Evolutionary conservation across 257 asterid species (phyloP), one percentile per base, ranked within the genome.

Genomic region (Schizonepeta tenuifolia): DNA sequence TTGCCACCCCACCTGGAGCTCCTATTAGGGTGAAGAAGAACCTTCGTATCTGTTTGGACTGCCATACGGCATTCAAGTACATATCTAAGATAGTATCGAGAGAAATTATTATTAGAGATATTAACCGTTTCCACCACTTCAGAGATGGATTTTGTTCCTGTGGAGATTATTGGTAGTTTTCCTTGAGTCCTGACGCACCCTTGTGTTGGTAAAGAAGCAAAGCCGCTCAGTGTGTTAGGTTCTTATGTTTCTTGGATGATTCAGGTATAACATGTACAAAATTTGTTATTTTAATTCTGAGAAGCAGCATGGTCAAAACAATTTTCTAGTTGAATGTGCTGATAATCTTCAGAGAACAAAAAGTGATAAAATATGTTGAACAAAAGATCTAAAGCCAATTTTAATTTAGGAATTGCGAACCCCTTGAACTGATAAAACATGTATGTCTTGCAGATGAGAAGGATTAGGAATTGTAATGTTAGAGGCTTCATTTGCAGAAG

Each of bases 61-160:
- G 97, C 77, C 97, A 91, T 54, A 83, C 87, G 0, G 88, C 86
- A 0, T 91, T 91, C 65, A 91, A 89, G 83, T 89, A 78, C 79
- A 89, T 91, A 11, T 81, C 95, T 69, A 86, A 79, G 76, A 87
- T 91, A 67, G 95, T 66, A 38, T 84, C 86, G 0, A 79, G 93
- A 70, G 95, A 86, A 55, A 87, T 91, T 46, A 79, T 91, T 69
- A 77, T 91, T 63, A 80, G 96, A 75, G 97, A 91, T 68, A 58
- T 83, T 73, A 91, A 82, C 77, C 86, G 97, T 50, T 91, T 89
- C 77, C 97, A 91, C 79, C 97, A 87, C 83, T 91, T 91, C 46
- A 87, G 82, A 50, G 82, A 83, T 47, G 97, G 97, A 7, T 69
- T 79, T 67, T 91, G 97, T 78, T 87, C 97, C 21, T 91, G 97